These are phyloP conservation scores for Anisodus acutangulus DNA, from an alignment of 257 asterid genomes.

Conservation along the genomic window DNA sequence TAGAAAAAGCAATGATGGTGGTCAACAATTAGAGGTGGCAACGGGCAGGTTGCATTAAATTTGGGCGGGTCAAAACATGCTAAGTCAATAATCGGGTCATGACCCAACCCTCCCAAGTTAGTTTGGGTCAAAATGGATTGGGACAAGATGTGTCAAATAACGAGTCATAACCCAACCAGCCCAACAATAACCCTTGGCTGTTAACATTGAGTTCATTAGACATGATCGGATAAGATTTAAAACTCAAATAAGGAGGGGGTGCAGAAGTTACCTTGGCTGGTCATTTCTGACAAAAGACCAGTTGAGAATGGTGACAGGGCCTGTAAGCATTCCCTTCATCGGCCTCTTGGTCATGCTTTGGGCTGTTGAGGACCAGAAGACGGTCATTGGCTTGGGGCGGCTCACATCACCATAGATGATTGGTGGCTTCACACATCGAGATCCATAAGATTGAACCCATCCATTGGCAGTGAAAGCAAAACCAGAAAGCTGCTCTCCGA, in stretches of 20 bases:
- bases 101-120: too few relatives aligned
- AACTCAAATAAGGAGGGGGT: neutral
- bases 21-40: constrained; percentile 10
- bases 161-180: too few relatives aligned
- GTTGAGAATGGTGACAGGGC: constrained; percentile 98
- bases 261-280: constrained; percentile 74
- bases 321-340: constrained; percentile 99
- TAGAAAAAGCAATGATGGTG: constrained; percentile 34
- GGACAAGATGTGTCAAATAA: too few relatives aligned
- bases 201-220: neutral
- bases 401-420: constrained; percentile 98
- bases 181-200: too few relatives aligned
- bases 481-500: constrained; percentile 96
- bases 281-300: constrained; percentile 98
- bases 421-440: constrained; percentile 99
- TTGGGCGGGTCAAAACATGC: too few relatives aligned
- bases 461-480: constrained; percentile 97
- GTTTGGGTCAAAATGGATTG: too few relatives aligned
- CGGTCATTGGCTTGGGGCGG: constrained; percentile 97
- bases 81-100: too few relatives aligned
- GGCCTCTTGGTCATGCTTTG: constrained; percentile 99
- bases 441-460: constrained; percentile 98
- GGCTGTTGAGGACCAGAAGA: constrained; percentile 96
- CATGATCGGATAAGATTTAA: neutral
- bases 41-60: too few relatives aligned